Evolutionary conservation across 345 rosid species (phyloP), one percentile per base, ranked within the genome.

Genomic region (Eucalyptus melliodora): DNA sequence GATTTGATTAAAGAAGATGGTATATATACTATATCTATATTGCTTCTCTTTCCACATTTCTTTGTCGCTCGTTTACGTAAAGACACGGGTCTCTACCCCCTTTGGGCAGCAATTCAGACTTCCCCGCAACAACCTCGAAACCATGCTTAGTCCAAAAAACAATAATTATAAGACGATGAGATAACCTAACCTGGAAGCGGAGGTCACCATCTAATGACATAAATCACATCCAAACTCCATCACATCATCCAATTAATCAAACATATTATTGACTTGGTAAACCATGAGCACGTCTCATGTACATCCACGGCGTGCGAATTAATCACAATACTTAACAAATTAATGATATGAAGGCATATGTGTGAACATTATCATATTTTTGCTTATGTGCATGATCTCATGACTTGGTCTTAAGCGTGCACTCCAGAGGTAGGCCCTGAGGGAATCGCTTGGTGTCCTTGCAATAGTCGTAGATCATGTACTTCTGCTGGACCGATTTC

Each of bases 391-490:
- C 50, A 16, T 9, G 55, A 53, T 83, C 45, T 81, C 49, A 82
- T n/a, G 24, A n/a, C 44, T 86, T 60, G 67, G 89, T 19, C 27
- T 51, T 89, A 34, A 60, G 42, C 8, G 87, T 45, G 91, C 91
- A 90, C 45, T 90, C 89, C 14, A 45, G 31, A 1, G 89, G 91
- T 6, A 60, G 16, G 65, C 91, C 89, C 53, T 90, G 91, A 24
- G 94, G 92, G 80, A 94, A 96, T 15, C 97, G 90, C 86, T 92
- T 94, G 47, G 90, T 53, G 77, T 96, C 97, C 6, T 91, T 53
- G 90, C 98, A 96, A 72, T 96, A 96, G 92, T 94, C 92, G 87
- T 96, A 96, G 34, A 96, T 92, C 97, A 95, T 94, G 91, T 93
- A 94, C 49, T 94, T 96, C 80, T 72, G 90, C 86, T 91, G 95